Conservation (phyloP, 805 yeast species). For the Hermanozyma aechmeae region DNA sequence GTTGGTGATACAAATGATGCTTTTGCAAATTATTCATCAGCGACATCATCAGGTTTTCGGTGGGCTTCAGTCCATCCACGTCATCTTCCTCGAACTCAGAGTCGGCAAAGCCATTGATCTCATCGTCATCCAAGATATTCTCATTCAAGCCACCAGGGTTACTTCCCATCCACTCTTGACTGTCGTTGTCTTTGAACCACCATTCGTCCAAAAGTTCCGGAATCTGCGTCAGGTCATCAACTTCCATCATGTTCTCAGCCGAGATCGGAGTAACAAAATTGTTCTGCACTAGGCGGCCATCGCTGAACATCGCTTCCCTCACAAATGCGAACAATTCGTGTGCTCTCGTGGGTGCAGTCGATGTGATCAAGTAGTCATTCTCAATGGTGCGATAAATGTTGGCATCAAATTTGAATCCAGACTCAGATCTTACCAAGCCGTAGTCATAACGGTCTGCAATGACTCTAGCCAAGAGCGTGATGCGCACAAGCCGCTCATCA, state of each 20-base stretch:
- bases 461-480: slow-evolving; percentile 40
- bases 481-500: slow-evolving; percentile 42
- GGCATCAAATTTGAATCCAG: slow-evolving; percentile 35
- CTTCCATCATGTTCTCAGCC: slow-evolving; percentile 17
- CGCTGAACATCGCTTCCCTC: slow-evolving; percentile 28
- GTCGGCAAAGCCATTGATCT: slow-evolving; percentile 15
- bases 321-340: slow-evolving; percentile 16
- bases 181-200: slow-evolving; percentile 13
- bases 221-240: slow-evolving; percentile 3
- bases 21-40: slow-evolving; percentile 6
- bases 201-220: slow-evolving; percentile 17
- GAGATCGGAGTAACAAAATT: slow-evolving; percentile 28
- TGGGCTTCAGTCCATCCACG: no score
- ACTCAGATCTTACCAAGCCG: slow-evolving; percentile 42
- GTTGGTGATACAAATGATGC: slow-evolving; percentile 5
- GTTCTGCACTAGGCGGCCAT: slow-evolving; percentile 32
- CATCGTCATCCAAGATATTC: slow-evolving; percentile 15
- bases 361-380: slow-evolving; percentile 14
- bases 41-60: no score
- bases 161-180: slow-evolving; percentile 6
- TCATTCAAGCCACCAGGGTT: slow-evolving; percentile 17
- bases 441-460: slow-evolving; percentile 44
- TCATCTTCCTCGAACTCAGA: slow-evolving; percentile 25
- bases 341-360: slow-evolving; percentile 9
- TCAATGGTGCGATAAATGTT: slow-evolving; percentile 14